Base-by-base conservation (phyloP, 345 rosid species). In the Cochlearia excelsa region DNA sequence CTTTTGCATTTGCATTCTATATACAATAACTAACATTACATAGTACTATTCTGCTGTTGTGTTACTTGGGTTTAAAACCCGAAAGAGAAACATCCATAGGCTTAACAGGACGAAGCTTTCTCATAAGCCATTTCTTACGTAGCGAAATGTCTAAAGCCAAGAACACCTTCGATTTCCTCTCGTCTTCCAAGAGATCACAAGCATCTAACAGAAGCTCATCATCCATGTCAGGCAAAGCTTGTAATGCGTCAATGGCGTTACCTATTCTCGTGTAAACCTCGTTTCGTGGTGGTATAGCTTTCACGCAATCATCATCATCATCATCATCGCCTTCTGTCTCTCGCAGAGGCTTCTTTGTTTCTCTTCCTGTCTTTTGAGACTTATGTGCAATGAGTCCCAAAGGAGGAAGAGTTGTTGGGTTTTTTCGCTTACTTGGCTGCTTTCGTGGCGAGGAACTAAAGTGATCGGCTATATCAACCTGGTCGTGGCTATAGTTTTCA, bases 151-250 rank as follows among this genome's bases (percentile, higher is more conserved):
- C 81, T 51, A 90, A 74, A 9, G 95, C 95, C 79, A 90, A 59
- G 58, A 87, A 87, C 1, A 80, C 83, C 78, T 82, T 90, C 8
- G 90, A 88, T 76, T 83, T 90, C 37, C 65, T 85, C 57, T 87
- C 88, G 11, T 90, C 93, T 82, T 87, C 93, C 57, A 87, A 54
- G 30, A 87, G 84, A 75, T 90, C 93, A 69, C 88, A 85, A 41
- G 87, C 97, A 77, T 87, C 95, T 55, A 85, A 57, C 75, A 83
- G 46, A 40, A 90, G 80, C 30, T 87, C 87, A 34, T 85, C 95
- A 29, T 85, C 93, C 35, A 85, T 77, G 68, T 79, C 83, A 0
- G 90, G 80, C 51, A 87, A 67, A 8, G 81, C 86, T 73, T 87
- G 93, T 26, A 87, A 82, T 29, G 84, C 87, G 64, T 70, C 71